Base-by-base conservation (phyloP, 176 grass and related monocot species). In the Bothriochloa decipiens region DNA sequence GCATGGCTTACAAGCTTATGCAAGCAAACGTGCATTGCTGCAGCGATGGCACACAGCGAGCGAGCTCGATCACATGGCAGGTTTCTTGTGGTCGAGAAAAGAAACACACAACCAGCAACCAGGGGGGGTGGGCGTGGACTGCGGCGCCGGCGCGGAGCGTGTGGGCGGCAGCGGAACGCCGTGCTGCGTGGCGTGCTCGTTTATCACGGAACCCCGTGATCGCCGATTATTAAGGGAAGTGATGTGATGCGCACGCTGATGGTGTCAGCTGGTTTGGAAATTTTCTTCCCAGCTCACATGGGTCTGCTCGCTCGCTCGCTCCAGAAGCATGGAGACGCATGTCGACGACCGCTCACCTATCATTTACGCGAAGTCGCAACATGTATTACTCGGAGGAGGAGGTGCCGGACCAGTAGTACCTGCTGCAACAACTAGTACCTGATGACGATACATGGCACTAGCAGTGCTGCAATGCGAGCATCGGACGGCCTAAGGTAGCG, bases 121-220 rank as follows among this genome's bases (percentile, higher is more conserved):
- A 32, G 2, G 29, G 29, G 29, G 29, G 29, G 29, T 5, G 2
- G 2, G 5, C 15, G 41, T 53, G 68, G 69, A 33, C 46, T 66
- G 22, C 65, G 22, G 28, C 10, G 72, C 18, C 41, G 41, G 41
- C 9, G 39, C 41, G 41, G 41, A 1, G 39, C 64, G 42, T 8
- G 37, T 40, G 37, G 0, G 58, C 29, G 29, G 29, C 29, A 32
- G 29, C 29, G 29, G 29, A 32, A 32, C 29, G 29, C 29, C 29
- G 29, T 32, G 29, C 29, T 32, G 29, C 29, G 29, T 62, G 74
- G 67, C 80, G 86, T 66, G 33, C 42, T 50, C 73, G 49, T 28
- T 26, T 8, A 82, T 37, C 78, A 69, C 71, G 78, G 79, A 35
- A 8, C 77, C 68, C 58, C 68, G 41, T 53, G 84, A 79, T 80